Base-by-base conservation (phyloP, 106 monocot species). In the Cymbidium sinense region DNA sequence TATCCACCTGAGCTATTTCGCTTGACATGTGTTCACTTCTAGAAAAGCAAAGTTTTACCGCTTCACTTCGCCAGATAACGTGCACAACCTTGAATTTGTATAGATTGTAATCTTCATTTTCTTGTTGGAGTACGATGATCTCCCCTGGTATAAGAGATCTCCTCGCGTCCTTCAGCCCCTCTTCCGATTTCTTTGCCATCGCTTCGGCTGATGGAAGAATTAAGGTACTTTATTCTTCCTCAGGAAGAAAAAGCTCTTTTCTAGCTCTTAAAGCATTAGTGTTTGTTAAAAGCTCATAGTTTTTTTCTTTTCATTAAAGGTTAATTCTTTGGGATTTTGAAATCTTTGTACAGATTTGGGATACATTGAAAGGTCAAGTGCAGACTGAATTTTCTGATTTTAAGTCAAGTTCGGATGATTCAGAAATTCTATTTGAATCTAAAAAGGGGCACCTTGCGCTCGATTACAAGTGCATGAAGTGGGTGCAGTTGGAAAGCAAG, bases 381-480 rank as follows among this genome's bases (percentile, higher is more conserved):
- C 98, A 89, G 75, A 89, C 86, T 13, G 94, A 94, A 65, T 92
- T 95, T 77, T 41, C 83, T 2, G 82, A 89, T 37, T 77, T 93
- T 34, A 54, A 78, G 13, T 34, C 82, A 13, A 15, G 81, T 0
- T 76, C 70, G 7, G 75, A 81, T 28, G 74, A 30, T 2, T 70
- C 55, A 28, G 79, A 78, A 10, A 64, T 87, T 17, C 77, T 81
- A 11, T 73, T 80, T 5, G 85, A 84, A 61, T 70, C 76, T 6
- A 84, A 76, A 61, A 77, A 76, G 0, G 92, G 95, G 2, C 98
- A 99, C 73, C 98, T 95, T 43, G 85, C 94, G 17, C 71, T 99
- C 0, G 94, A 99, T 79, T 92, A 92, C 78, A 99, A 86, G 50
- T 95, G 94, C 84, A 95, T 99, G 89, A 84, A 99, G 44, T 95